phyloP scores from a whole-genome alignment of 2,329 filamentous ascomycete species.

The Fusarium irregulare region DNA sequence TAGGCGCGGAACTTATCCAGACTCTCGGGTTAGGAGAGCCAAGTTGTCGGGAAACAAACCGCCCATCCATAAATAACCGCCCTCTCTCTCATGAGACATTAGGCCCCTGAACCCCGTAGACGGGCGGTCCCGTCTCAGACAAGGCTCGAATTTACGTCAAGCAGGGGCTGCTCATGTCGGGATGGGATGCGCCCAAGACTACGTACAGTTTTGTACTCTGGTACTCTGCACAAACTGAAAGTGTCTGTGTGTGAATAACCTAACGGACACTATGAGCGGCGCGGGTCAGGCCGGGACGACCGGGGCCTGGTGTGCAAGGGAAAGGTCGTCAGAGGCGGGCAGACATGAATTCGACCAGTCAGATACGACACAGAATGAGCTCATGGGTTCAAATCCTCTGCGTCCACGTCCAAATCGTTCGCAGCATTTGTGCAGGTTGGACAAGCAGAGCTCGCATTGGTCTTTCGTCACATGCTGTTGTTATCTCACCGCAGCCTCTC shows the following conservation, averaged over 20 bases:
- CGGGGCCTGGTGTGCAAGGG: slow-evolving; percentile 20
- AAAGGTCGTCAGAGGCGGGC: slow-evolving; percentile 13
- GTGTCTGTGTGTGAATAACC: slow-evolving; percentile 19
- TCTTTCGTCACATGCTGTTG: slow-evolving; percentile 24
- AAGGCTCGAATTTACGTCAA: slow-evolving; percentile 25
- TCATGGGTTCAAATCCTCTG: slow-evolving; percentile 17
- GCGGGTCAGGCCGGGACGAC: slow-evolving; percentile 28
- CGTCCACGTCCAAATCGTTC: slow-evolving; percentile 8
- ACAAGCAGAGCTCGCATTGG: slow-evolving; percentile 24
- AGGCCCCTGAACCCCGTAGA: slow-evolving; percentile 31
- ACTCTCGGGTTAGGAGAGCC: slow-evolving; percentile 32
- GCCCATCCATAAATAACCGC: slow-evolving; percentile 12
- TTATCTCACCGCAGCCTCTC: slow-evolving; percentile 24
- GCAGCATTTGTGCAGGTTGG: slow-evolving; percentile 21
- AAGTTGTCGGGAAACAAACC: slow-evolving; percentile 32
- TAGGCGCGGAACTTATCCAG: slow-evolving; percentile 20
- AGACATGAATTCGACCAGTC: slow-evolving; percentile 27
- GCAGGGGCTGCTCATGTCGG: slow-evolving; percentile 17
- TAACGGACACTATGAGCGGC: slow-evolving; percentile 31
- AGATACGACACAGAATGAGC: slow-evolving; percentile 25
- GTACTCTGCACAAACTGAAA: background rate
- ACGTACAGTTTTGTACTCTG: slow-evolving; percentile 3
- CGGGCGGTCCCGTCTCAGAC: slow-evolving; percentile 33
- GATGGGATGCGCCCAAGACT: slow-evolving; percentile 2
- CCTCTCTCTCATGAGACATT: slow-evolving; percentile 10